These are phyloP conservation scores for Colletotrichum acutatum DNA, from an alignment of 2,329 filamentous ascomycete species.

Conservation along the genomic window DNA sequence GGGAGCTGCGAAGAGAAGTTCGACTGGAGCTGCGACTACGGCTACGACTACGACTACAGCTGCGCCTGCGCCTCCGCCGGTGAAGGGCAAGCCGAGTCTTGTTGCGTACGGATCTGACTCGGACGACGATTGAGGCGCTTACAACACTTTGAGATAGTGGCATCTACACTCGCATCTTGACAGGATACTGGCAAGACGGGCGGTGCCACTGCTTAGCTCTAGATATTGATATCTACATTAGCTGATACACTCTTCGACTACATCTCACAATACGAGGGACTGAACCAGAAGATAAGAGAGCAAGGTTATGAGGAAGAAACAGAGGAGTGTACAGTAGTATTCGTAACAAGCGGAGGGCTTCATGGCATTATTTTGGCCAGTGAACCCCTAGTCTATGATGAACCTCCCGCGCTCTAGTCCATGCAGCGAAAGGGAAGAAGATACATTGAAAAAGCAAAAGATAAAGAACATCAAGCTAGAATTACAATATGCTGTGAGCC, in stretches of 20 bases:
- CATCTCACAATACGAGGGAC: too few relatives aligned
- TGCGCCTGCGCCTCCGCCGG: neutral
- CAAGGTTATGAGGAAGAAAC: too few relatives aligned
- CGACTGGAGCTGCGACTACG: neutral
- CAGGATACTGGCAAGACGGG: too few relatives aligned
- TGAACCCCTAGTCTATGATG: slow-evolving; percentile 18
- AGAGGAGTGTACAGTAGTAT: slow-evolving; percentile 31
- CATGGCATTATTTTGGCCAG: neutral
- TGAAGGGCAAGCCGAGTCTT: slow-evolving; percentile 51
- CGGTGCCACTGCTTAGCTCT: too few relatives aligned
- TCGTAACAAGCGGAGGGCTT: slow-evolving; percentile 19
- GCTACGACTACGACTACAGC: neutral
- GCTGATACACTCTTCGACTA: too few relatives aligned
- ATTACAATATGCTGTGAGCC: slow-evolving; percentile 25
- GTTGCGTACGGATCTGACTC: slow-evolving; percentile 69
- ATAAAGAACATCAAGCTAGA: slow-evolving; percentile 9
- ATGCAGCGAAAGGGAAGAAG: neutral
- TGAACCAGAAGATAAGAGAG: too few relatives aligned
- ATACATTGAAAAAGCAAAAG: neutral
- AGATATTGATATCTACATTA: too few relatives aligned
- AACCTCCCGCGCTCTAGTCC: slow-evolving; percentile 13
- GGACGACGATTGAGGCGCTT: too few relatives aligned
- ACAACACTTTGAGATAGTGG: too few relatives aligned
- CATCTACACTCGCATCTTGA: too few relatives aligned
- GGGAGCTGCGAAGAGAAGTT: neutral